Conservation (phyloP, 257 asterid genomes). For the Knoxia roxburghii region DNA sequence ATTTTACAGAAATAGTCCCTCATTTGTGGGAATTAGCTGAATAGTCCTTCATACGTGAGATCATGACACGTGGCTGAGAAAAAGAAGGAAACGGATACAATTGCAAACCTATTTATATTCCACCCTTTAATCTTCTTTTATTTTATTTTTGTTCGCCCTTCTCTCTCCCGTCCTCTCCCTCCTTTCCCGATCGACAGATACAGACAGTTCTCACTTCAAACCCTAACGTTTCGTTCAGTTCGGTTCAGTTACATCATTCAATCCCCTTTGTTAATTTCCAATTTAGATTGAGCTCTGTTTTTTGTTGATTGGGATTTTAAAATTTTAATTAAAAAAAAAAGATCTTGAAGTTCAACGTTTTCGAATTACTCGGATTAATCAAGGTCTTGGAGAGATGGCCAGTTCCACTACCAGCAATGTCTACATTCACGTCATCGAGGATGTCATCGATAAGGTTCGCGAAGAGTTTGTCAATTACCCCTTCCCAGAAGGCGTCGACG, state of each 20-base stretch:
- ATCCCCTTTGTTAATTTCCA: background rate
- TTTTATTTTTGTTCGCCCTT: no score
- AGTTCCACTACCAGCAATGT: conserved; percentile 71
- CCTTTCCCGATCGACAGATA: no score
- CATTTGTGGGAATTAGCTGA: no score
- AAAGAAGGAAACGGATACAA: conserved; percentile 33
- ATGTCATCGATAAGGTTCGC: conserved; percentile 84
- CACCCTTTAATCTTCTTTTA: conserved; percentile 29
- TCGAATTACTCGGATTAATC: background rate
- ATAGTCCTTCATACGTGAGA: no score
- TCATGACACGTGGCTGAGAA: conserved; percentile 31
- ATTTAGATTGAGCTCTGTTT: background rate
- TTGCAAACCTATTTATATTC: conserved; percentile 54
- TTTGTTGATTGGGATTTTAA: no score
- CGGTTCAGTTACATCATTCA: background rate
- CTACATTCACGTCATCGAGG: conserved; percentile 80
- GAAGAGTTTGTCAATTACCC: conserved; percentile 62
- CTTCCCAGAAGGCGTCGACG: conserved; percentile 87
- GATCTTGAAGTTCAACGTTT: background rate
- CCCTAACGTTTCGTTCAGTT: conserved; percentile 13
- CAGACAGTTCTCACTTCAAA: no score
- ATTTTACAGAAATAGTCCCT: no score
- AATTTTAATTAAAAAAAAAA: no score
- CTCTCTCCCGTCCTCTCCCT: conserved; percentile 20
- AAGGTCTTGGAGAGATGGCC: conserved; percentile 48